Evolutionary conservation across 805 yeast species (phyloP).

Genomic region (Suhomyces prunicola): DNA sequence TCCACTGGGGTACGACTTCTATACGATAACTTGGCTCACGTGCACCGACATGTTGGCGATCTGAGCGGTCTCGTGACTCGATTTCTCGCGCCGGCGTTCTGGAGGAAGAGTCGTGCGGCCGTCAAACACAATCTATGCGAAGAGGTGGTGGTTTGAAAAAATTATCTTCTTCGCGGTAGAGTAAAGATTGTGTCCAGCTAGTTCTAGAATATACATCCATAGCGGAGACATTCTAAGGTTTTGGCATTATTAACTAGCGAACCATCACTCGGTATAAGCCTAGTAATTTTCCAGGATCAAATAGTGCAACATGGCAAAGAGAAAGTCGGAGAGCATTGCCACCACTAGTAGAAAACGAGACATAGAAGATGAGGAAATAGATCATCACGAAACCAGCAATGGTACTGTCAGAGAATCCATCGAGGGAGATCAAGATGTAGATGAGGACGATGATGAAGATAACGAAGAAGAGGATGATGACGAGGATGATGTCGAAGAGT

Average conservation of each 20-base stretch:
- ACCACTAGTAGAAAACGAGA: neutral
- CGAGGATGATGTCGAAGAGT: slow-evolving; percentile 12
- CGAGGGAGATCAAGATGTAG: slow-evolving; percentile 9
- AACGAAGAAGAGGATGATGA: slow-evolving; percentile 20
- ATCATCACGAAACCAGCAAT: neutral
- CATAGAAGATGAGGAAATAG: neutral
- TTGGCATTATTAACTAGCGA: neutral
- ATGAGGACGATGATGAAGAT: neutral
- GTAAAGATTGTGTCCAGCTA: neutral
- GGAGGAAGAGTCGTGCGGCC: neutral
- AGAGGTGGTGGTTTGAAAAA: neutral
- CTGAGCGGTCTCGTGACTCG: neutral
- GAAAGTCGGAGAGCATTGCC: slow-evolving; percentile 16
- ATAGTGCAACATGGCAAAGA: slow-evolving; percentile 20
- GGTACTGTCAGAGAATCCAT: neutral
- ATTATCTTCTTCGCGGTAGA: neutral
- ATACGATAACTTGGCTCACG: neutral
- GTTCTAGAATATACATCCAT: neutral
- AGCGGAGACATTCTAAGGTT: neutral
- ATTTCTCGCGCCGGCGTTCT: neutral
- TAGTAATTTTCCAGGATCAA: neutral
- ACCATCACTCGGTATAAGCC: neutral
- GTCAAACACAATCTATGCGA: neutral
- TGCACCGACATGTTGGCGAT: neutral
- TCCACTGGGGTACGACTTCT: neutral